These are phyloP conservation scores for Pugionium cornutum DNA, from an alignment of 345 rosid species.

Conservation along the genomic window DNA sequence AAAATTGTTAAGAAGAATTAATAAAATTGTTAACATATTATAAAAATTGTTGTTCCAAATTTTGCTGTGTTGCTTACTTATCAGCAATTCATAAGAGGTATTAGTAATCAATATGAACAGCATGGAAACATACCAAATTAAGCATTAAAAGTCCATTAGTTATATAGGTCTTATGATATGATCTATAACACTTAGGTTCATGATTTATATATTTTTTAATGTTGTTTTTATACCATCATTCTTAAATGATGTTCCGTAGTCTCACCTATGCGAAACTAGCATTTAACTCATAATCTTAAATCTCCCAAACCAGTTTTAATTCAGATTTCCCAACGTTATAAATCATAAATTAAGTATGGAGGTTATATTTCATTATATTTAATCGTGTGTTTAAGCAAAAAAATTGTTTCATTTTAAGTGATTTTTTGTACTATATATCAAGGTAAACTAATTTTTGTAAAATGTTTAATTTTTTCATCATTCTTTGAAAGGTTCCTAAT, in stretches of 20 bases:
- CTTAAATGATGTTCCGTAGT: slow-evolving; percentile 9
- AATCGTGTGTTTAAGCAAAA: too few relatives aligned
- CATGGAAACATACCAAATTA: slow-evolving; percentile 5
- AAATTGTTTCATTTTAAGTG: too few relatives aligned
- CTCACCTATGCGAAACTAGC: slow-evolving; percentile 9
- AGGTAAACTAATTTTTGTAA: too few relatives aligned
- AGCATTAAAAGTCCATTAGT: slow-evolving; percentile 4
- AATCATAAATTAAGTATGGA: too few relatives aligned
- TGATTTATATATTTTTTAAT: slow-evolving; percentile 3
- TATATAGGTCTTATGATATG: slow-evolving; percentile 3
- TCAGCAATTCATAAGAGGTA: not conserved
- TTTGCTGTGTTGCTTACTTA: not conserved
- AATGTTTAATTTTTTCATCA: too few relatives aligned
- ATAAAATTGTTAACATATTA: too few relatives aligned
- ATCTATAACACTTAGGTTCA: not conserved
- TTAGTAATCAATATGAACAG: not conserved
- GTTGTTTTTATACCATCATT: slow-evolving; percentile 10
- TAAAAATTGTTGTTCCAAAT: not conserved
- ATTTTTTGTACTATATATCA: too few relatives aligned
- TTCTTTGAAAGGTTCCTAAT: too few relatives aligned
- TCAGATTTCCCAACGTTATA: not conserved
- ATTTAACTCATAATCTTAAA: not conserved
- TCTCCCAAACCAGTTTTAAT: not conserved
- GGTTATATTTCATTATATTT: too few relatives aligned
- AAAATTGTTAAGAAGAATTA: too few relatives aligned